Conservation (phyloP, 495 filamentous ascomycete species). For the Penicillium tannophilum region DNA sequence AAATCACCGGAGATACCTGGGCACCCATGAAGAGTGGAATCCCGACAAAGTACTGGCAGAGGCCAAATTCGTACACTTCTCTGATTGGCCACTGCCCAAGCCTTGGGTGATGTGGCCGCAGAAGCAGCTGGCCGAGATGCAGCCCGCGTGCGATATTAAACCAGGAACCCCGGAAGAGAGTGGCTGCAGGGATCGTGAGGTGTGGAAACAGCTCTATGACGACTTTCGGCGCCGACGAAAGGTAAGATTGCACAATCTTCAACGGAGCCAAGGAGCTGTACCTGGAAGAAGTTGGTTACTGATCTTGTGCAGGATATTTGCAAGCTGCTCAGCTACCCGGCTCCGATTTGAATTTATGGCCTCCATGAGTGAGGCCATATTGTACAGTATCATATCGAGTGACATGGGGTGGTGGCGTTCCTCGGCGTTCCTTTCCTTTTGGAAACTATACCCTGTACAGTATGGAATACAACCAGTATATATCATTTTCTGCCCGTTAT, state of each 20-base stretch:
- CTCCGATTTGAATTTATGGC: constrained; percentile 37
- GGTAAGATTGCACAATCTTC: constrained; percentile 38
- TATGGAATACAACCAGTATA: background rate
- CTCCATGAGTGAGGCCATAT: background rate
- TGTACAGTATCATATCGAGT: constrained; percentile 18
- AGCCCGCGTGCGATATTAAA: constrained; percentile 59
- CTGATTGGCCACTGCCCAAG: constrained; percentile 79
- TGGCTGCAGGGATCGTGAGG: constrained; percentile 63
- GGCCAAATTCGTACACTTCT: constrained; percentile 79
- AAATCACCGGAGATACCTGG: constrained; percentile 64
- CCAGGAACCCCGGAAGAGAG: constrained; percentile 46
- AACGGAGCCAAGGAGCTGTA: background rate
- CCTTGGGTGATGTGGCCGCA: constrained; percentile 71
- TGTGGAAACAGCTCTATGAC: constrained; percentile 73
- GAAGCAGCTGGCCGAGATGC: constrained; percentile 52
- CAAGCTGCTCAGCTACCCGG: constrained; percentile 50
- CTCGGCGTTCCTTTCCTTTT: background rate
- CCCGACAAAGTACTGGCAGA: constrained; percentile 61
- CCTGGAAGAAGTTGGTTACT: constrained; percentile 5
- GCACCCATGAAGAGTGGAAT: constrained; percentile 69
- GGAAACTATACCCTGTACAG: background rate
- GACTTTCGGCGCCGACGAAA: constrained; percentile 65
- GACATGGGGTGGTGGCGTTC: background rate
- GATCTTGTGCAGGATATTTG: constrained; percentile 44
- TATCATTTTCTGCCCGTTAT: background rate